Evolutionary conservation across 805 yeast genomes (phyloP).

Genomic region (Jamesozyma lodderae): DNA sequence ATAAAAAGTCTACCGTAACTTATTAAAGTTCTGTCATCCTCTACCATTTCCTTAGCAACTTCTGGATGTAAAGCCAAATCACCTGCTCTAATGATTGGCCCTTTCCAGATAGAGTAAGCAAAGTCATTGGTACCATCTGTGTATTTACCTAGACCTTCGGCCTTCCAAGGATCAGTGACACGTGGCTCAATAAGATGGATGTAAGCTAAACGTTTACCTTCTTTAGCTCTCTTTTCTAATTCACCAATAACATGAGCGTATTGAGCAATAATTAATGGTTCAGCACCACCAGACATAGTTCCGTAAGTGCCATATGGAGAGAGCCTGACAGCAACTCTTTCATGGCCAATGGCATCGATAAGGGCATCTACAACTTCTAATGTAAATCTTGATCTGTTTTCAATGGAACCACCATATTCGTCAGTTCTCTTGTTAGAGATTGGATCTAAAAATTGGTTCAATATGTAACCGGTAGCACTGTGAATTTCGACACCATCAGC

Average conservation of each 20-base stretch:
- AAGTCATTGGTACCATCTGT: conserved; percentile 31
- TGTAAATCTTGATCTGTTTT: conserved; percentile 37
- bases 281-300: conserved; percentile 30
- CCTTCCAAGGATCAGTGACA: conserved; percentile 21
- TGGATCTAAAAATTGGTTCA: conserved; percentile 47
- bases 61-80: conserved; percentile 25
- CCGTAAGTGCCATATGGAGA: conserved; percentile 38
- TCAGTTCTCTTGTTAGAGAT: conserved; percentile 39
- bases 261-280: conserved; percentile 29
- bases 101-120: conserved; percentile 38
- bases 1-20: conserved; percentile 40
- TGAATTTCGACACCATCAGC: conserved; percentile 60
- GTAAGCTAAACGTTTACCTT: conserved; percentile 34
- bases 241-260: conserved; percentile 33
- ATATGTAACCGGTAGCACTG: conserved; percentile 55
- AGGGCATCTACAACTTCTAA: conserved; percentile 45
- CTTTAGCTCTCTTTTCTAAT: conserved; percentile 31
- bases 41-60: conserved; percentile 24
- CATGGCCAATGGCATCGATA: conserved; percentile 43
- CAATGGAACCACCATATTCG: conserved; percentile 46
- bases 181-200: conserved; percentile 42
- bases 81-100: conserved; percentile 37
- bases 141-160: conserved; percentile 22
- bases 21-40: conserved; percentile 37
- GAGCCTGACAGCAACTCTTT: conserved; percentile 38